Evolutionary conservation across 2,329 filamentous ascomycete genomes (phyloP).

Genomic region (Ophiostoma tasmaniense): DNA sequence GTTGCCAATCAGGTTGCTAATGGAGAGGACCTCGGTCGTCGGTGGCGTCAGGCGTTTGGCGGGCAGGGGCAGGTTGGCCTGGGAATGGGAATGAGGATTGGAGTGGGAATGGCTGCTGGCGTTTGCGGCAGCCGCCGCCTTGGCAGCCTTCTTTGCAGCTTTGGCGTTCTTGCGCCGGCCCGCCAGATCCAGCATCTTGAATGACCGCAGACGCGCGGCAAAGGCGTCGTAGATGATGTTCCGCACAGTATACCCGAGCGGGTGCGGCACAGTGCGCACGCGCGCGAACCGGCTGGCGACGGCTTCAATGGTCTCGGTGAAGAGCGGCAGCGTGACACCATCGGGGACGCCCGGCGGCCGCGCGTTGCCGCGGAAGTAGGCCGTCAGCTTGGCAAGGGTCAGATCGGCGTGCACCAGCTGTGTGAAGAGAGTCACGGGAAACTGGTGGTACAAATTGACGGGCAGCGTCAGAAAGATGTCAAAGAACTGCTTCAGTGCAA

Average conservation of each 20-base stretch:
- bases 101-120: too few relatives aligned
- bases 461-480: constrained; percentile 20
- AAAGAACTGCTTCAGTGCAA: constrained; percentile 18
- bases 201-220: constrained; percentile 20
- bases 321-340: constrained; percentile 17
- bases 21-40: constrained; percentile 12
- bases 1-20: constrained; percentile 15
- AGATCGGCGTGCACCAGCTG: constrained; percentile 21
- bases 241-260: constrained; percentile 16
- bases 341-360: constrained; percentile 8
- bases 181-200: constrained; percentile 17
- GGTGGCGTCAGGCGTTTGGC: background rate
- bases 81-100: too few relatives aligned
- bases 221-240: constrained; percentile 20
- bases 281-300: constrained; percentile 18
- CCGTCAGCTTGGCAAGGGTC: constrained; percentile 21
- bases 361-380: constrained; percentile 19
- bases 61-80: background rate
- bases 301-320: constrained; percentile 20
- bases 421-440: constrained; percentile 17
- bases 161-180: constrained; percentile 13
- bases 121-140: background rate
- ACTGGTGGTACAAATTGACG: constrained; percentile 14
- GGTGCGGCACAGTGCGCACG: constrained; percentile 14
- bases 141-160: background rate